These are phyloP conservation scores for Centrapalus pauciflorus DNA, from an alignment of 129 eudicot species.

Conservation along the genomic window DNA sequence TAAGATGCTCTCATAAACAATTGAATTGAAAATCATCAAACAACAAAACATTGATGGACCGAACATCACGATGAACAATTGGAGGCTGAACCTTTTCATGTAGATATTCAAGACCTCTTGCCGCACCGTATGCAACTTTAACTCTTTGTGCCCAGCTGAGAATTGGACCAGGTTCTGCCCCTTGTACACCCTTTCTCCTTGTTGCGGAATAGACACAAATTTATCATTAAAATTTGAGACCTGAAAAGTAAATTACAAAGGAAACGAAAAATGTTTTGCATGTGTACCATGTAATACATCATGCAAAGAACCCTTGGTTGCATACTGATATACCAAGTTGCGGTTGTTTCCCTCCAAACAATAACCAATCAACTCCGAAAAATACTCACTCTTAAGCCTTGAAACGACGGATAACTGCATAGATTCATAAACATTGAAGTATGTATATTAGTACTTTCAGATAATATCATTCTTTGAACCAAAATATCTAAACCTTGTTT, in stretches of 20 bases:
- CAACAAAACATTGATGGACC: conserved; percentile 91
- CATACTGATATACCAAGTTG: conserved; percentile 75
- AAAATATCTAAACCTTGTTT: neutral
- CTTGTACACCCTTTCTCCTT: conserved; percentile 98
- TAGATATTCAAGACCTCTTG: conserved; percentile 81
- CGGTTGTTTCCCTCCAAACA: conserved; percentile 73
- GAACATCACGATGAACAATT: conserved; percentile 86
- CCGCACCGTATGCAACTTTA: conserved; percentile 87
- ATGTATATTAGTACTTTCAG: conserved; percentile 7
- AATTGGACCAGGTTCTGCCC: conserved; percentile 93
- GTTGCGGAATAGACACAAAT: neutral
- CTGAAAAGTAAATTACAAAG: neutral
- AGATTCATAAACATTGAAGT: neutral
- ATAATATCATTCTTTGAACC: neutral
- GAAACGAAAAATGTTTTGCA: neutral
- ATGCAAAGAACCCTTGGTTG: conserved; percentile 90
- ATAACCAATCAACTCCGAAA: conserved; percentile 66
- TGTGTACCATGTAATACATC: conserved; percentile 85
- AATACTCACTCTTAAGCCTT: conserved; percentile 71
- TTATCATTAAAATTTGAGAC: neutral
- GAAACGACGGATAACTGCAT: conserved; percentile 78
- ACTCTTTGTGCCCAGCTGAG: conserved; percentile 90
- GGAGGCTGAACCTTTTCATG: conserved; percentile 93
- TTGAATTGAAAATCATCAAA: conserved; percentile 79
- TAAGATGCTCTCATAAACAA: too few species aligned